Conservation (phyloP, 2,329 filamentous ascomycete species). For the Fusarium sp. region DNA sequence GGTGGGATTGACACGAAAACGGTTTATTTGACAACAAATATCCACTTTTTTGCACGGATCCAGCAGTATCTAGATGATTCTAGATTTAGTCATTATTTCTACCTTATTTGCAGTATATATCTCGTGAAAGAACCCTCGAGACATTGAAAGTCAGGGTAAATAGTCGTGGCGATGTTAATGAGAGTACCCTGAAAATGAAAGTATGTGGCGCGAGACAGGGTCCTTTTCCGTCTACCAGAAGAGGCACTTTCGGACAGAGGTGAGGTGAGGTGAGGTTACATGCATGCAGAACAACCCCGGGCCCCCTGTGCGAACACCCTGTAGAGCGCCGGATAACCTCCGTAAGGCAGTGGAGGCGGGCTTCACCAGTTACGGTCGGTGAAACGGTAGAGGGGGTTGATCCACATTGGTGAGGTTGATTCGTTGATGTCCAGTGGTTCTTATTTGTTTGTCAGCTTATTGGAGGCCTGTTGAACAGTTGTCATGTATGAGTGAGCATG, state of each 20-base stretch:
- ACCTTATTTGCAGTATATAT: background rate
- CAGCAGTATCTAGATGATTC: slow-evolving; percentile 10
- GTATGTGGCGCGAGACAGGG: background rate
- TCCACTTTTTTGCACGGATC: slow-evolving; percentile 24
- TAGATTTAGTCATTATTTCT: background rate
- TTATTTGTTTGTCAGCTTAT: background rate
- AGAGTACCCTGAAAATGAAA: background rate
- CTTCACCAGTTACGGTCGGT: slow-evolving; percentile 13
- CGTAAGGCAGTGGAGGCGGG: slow-evolving; percentile 4
- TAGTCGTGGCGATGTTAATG: background rate
- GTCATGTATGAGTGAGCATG: slow-evolving; percentile 4
- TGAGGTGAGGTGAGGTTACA: background rate
- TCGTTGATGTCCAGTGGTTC: no score
- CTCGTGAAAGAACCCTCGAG: background rate
- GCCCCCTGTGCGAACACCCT: slow-evolving; percentile 18
- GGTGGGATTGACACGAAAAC: slow-evolving; percentile 19
- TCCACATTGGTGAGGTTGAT: background rate
- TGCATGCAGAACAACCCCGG: background rate
- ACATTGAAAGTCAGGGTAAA: background rate
- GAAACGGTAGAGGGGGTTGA: slow-evolving; percentile 18
- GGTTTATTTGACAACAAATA: background rate
- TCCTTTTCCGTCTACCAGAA: background rate
- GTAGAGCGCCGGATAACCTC: slow-evolving; percentile 22
- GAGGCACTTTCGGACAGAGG: background rate
- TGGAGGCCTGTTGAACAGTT: background rate